Percentiles rank a stretch among this genome's conserved stretches.
phyloP scores from a whole-genome alignment of 495 filamentous ascomycete genomes.

The Trichoderma asperelloides region DNA sequence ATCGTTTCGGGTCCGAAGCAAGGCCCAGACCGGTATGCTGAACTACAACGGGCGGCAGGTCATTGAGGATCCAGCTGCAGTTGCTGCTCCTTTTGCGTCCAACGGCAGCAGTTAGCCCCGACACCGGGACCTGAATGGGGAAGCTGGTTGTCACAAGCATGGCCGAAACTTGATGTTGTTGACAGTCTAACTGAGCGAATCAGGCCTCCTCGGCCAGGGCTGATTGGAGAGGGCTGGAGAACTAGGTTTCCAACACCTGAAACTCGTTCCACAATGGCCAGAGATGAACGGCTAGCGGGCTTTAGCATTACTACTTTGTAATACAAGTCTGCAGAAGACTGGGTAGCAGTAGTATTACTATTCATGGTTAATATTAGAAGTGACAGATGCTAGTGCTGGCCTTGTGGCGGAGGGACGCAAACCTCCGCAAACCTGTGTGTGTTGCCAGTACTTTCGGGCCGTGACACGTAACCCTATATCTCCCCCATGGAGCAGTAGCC shows the following conservation, averaged over 20 bases:
- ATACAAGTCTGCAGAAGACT: background rate
- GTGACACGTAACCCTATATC: background rate
- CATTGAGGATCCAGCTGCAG: conserved; percentile 32
- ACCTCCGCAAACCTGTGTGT: background rate
- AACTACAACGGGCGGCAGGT: conserved; percentile 40
- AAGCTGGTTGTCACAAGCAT: background rate
- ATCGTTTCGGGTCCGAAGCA: conserved; percentile 25
- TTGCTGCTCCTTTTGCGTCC: conserved; percentile 24
- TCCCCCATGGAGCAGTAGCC: background rate
- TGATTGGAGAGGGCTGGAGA: background rate
- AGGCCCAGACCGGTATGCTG: conserved; percentile 32
- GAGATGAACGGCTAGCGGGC: background rate
- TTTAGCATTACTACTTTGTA: background rate
- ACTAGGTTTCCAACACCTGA: background rate
- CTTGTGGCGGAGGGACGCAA: background rate
- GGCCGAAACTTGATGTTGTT: background rate
- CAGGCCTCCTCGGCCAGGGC: background rate
- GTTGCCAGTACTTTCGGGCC: background rate
- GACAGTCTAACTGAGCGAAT: background rate
- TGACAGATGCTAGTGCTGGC: background rate
- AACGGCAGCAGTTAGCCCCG: conserved; percentile 27
- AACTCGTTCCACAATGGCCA: conserved; percentile 5
- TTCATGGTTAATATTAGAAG: background rate
- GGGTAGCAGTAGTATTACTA: background rate
- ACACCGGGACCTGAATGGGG: conserved; percentile 15